Evolutionary conservation across 2,329 filamentous ascomycete genomes (phyloP), one percentile per base, ranked within the genome.

Genomic region (Pseudogymnoascus sp.): DNA sequence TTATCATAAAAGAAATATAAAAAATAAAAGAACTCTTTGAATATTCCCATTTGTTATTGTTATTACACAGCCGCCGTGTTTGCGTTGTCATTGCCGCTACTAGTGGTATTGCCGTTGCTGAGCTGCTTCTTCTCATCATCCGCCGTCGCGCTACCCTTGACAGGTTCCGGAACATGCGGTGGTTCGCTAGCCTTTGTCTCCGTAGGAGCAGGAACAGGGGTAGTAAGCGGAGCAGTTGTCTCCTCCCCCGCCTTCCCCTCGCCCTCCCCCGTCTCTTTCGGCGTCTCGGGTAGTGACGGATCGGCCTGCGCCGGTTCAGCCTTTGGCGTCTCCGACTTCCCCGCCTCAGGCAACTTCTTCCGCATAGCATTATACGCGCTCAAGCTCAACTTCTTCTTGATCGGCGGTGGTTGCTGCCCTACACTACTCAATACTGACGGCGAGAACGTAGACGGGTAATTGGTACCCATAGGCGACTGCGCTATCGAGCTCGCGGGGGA

Each of bases 381-480:
- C 1, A 88, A 73, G 66, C 83, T 87, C 38, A 88, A 75, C 73
- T 87, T 88, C 78, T 88, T 88, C 74, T 87, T 87, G 33, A 85
- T 76, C 2, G 86, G 85, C 66, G 83, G 87, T 2, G 83, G 83
- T 21, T 79, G 78, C 9, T 78, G 78, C 5, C 72, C 72, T 8
- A 76, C 68, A 13, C 80, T 78, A 63, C 81, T 83, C 35, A 78
- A 70, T 0, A 75, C 68, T 0, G 77, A 66, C 6, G 77, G 70
- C 3, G 75, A 70, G 62, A 84, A 81, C 0, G 81, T 76, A 57
- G 74, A 80, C 0, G 78, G 67, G 33, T 78, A 69, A 62, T 71
- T 69, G 3, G 75, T 68, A 1, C 78, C 77, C 62, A 82, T 80
- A 0, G 84, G 82, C 0, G 84, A 85, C 62, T 83, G 80, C 0